Percentiles rank a stretch among this genome's conserved stretches.
phyloP scores from a whole-genome alignment of 176 grass and related monocot genomes.

The Urochloa ruziziensis region DNA sequence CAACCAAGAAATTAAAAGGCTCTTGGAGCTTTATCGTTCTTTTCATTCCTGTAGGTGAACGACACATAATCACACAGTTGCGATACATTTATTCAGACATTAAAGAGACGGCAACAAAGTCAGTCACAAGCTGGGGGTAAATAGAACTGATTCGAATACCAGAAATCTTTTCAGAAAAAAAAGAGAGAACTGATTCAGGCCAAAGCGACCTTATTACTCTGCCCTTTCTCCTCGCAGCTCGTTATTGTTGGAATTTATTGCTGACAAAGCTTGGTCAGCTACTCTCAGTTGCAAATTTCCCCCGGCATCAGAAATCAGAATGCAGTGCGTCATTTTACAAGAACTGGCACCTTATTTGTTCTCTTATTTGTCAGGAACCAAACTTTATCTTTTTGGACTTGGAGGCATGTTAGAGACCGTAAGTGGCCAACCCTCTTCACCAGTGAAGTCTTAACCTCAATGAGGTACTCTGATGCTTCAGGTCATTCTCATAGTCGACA shows the following conservation, averaged over 20 bases:
- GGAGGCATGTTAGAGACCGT: not conserved
- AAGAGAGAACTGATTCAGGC: not conserved
- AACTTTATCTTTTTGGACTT: not conserved
- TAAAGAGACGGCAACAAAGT: not conserved
- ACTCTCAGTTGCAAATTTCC: not conserved
- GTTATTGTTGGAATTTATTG: constrained; percentile 2
- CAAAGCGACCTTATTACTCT: constrained; percentile 14
- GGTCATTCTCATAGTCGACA: constrained; percentile 34
- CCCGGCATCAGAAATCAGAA: not conserved
- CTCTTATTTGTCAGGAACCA: constrained; percentile 23
- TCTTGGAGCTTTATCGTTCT: no score
- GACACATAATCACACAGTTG: not conserved
- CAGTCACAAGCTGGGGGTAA: not conserved
- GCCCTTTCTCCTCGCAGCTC: constrained; percentile 5
- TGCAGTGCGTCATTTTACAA: not conserved
- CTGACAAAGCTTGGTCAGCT: constrained; percentile 12
- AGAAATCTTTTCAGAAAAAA: not conserved
- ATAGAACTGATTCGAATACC: not conserved
- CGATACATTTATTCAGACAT: constrained; percentile 25
- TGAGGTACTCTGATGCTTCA: constrained; percentile 10
- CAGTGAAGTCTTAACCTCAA: constrained; percentile 5
- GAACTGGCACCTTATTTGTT: constrained; percentile 7
- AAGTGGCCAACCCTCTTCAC: not conserved
- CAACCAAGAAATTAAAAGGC: not conserved
- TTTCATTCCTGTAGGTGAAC: not conserved